Evolutionary conservation across 192 early-diverging fungal species (phyloP).

Genomic region (Coemansia sp.): DNA sequence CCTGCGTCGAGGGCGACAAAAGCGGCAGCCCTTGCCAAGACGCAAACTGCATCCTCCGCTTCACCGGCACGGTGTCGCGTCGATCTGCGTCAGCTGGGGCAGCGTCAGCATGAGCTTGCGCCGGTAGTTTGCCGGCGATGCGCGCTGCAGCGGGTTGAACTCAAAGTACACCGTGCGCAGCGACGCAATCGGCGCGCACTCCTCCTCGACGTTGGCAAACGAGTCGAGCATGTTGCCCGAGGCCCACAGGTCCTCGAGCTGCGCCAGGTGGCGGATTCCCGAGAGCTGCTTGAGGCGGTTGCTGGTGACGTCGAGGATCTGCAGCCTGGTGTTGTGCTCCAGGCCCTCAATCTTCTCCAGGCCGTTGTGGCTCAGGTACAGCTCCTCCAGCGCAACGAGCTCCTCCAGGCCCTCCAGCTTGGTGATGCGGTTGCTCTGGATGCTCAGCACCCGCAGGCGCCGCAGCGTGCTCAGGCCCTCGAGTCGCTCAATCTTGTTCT

Average conservation of each 20-base stretch:
- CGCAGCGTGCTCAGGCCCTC: constrained; percentile 63
- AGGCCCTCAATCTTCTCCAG: constrained; percentile 73
- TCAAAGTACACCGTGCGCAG: constrained; percentile 92
- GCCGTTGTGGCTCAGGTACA: constrained; percentile 92
- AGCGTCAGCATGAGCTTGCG: constrained; percentile 80
- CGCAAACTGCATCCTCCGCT: not conserved
- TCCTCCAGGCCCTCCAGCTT: constrained; percentile 71
- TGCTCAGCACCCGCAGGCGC: constrained; percentile 66
- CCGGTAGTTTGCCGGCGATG: constrained; percentile 73
- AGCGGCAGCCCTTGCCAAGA: too few relatives aligned
- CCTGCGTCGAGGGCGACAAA: too few relatives aligned
- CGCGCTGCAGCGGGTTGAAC: constrained; percentile 87
- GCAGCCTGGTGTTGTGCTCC: constrained; percentile 70
- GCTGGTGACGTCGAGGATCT: constrained; percentile 80
- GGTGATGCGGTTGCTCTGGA: constrained; percentile 85
- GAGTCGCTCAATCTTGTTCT: constrained; percentile 91
- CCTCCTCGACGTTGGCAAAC: constrained; percentile 70
- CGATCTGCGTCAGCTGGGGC: constrained; percentile 87
- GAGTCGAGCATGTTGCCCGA: constrained; percentile 73
- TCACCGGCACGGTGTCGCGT: constrained; percentile 62
- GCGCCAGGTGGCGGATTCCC: constrained; percentile 62
- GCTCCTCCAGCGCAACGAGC: constrained; percentile 71
- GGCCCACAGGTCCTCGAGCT: constrained; percentile 90
- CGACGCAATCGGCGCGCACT: constrained; percentile 57
- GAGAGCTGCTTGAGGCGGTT: constrained; percentile 75